These are phyloP conservation scores for Tricholoma hemisulphureum DNA, from an alignment of 768 basidiomycete species.

Conservation along the genomic window DNA sequence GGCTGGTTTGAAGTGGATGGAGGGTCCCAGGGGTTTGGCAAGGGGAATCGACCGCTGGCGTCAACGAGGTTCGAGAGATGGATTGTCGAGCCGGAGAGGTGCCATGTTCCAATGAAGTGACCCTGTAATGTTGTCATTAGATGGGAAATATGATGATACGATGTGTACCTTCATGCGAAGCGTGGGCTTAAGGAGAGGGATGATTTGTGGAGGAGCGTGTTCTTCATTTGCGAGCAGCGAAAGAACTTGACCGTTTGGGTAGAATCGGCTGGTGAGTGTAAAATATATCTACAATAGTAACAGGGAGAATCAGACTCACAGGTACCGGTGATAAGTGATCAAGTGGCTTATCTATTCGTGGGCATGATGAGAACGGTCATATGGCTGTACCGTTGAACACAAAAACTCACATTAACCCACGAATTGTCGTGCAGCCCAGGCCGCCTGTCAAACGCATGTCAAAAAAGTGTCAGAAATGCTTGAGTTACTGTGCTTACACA, in stretches of 20 bases:
- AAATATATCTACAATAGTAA: background rate
- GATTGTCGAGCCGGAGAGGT: constrained; percentile 59
- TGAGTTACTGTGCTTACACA: constrained; percentile 47
- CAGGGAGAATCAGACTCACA: constrained; percentile 45
- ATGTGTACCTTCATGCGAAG: constrained; percentile 70
- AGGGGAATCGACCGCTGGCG: constrained; percentile 40
- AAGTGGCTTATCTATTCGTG: constrained; percentile 67
- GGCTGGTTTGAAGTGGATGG: background rate
- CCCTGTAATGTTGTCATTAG: constrained; percentile 44
- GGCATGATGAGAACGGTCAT: constrained; percentile 2
- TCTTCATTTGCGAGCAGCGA: constrained; percentile 85
- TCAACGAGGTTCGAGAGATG: constrained; percentile 66
- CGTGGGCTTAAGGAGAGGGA: constrained; percentile 72
- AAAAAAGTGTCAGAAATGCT: background rate
- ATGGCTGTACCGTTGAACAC: constrained; percentile 1
- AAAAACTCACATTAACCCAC: constrained; percentile 75
- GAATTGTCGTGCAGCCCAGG: constrained; percentile 77
- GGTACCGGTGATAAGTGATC: constrained; percentile 90
- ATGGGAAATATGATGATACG: background rate
- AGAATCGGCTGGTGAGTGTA: constrained; percentile 64
- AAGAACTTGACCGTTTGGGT: constrained; percentile 81
- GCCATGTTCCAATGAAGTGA: constrained; percentile 70
- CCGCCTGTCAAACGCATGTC: constrained; percentile 42
- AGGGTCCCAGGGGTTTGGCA: constrained; percentile 16
- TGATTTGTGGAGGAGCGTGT: constrained; percentile 62